These are phyloP conservation scores for Microcos paniculata DNA, from an alignment of 345 rosid species.

Conservation along the genomic window DNA sequence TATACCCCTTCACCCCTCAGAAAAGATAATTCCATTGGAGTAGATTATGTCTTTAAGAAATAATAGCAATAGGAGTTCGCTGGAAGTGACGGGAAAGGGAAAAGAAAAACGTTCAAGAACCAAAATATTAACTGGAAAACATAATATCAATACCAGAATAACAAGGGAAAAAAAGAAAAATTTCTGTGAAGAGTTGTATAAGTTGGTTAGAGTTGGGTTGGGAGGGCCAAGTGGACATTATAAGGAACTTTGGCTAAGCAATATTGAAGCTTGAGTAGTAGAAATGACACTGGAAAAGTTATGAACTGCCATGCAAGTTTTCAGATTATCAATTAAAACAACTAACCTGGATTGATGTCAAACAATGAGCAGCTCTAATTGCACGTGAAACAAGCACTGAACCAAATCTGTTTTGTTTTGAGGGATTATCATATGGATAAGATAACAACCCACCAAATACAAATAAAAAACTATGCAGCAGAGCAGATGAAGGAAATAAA, in stretches of 20 bases:
- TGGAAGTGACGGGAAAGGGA: neutral
- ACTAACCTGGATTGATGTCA: slow-evolving; percentile 95
- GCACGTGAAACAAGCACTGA: slow-evolving; percentile 83
- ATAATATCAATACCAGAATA: neutral
- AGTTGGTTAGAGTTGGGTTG: neutral
- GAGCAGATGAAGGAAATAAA: slow-evolving; percentile 11
- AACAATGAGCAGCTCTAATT: slow-evolving; percentile 94
- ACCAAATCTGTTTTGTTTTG: slow-evolving; percentile 65
- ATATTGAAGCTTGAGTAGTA: neutral
- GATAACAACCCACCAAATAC: slow-evolving; percentile 12
- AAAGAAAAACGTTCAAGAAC: neutral
- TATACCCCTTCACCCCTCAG: neutral
- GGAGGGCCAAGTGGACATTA: neutral
- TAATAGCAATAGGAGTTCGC: neutral
- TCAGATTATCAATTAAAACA: slow-evolving; percentile 13
- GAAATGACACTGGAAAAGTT: neutral
- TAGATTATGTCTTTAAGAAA: neutral
- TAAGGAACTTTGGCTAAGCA: neutral
- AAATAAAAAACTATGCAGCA: neutral
- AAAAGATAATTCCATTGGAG: neutral
- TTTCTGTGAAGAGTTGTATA: neutral
- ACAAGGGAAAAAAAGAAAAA: neutral
- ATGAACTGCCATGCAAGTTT: neutral
- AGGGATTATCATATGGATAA: slow-evolving; percentile 20
- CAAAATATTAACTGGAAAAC: neutral